Evolutionary conservation across 805 yeast genomes (phyloP), one percentile per base, ranked within the genome.

Genomic region (Ogataea wickerhamii): DNA sequence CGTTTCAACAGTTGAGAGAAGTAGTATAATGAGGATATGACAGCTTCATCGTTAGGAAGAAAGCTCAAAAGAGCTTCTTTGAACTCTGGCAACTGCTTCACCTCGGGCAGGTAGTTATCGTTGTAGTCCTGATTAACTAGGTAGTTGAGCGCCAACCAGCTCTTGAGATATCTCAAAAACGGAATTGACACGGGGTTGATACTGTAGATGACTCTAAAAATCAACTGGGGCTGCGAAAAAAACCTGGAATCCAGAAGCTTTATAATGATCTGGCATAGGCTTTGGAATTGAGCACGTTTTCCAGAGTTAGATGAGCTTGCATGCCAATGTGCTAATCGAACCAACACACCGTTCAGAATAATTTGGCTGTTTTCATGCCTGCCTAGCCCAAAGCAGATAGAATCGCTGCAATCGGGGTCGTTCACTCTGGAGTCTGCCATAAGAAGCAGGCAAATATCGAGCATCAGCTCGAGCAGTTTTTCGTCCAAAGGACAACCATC

Each of bases 341-440:
- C 38, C 11, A 50, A 23, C 14, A 37, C 19, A 14, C 32, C 31
- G 30, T 48, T 48, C 17, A 50, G 34, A 8, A 44, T 36, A 14
- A 30, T 33, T 18, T 46, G 23, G 3, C 44, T 40, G 14, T 43
- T 48, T 22, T 43, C 40, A 20, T 18, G 23, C 11, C 16, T 20
- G n/a, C n/a, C n/a, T 23, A 25, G 33, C 13, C 41, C 41, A 6
- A 21, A 12, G 7, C 27, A 14, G 6, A 17, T 18, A 7, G 32
- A 29, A 20, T 43, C 51, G 18, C 32, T 41, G 3, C 37, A 40
- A 11, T 27, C 35, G 7, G 47, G 45, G 18, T 38, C 38, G 23
- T 48, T 46, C 4, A 43, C 41, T 5, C 51, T 28, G 1, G 49
- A 27, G 31, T 48, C 53, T 5, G 36, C 40, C 32, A 45, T 24